Percentiles rank a stretch among this genome's conserved stretches.
Evolutionary conservation across 257 asterid species (phyloP).

Genomic region (Thymus mandschuricus): DNA sequence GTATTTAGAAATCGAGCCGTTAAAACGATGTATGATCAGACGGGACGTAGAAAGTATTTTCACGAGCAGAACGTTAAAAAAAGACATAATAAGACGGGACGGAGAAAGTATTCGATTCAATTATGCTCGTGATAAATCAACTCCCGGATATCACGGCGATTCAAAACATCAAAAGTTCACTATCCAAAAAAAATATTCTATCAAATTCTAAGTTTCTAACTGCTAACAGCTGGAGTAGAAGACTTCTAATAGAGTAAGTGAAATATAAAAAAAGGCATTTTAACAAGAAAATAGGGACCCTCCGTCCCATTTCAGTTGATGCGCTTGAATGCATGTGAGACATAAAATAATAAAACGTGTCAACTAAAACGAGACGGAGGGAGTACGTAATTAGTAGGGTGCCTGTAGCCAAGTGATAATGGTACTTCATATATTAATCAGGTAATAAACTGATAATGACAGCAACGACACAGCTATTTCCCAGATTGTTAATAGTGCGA

Average conservation of each 20-base stretch:
- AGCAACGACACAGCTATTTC: constrained; percentile 29
- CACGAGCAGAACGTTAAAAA: no score
- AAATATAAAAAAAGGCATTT: no score
- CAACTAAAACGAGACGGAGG: not conserved
- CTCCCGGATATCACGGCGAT: constrained; percentile 28
- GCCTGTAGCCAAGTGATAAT: not conserved
- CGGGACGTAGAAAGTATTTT: no score
- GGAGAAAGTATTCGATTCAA: not conserved
- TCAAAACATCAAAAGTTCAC: not conserved
- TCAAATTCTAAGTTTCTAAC: not conserved
- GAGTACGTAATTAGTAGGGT: not conserved
- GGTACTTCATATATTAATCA: constrained; percentile 14
- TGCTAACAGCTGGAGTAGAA: constrained; percentile 16
- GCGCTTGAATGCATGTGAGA: no score
- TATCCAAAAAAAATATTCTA: no score
- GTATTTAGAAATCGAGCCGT: not conserved
- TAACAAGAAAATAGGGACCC: no score
- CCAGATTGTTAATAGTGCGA: not conserved
- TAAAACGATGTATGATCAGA: no score
- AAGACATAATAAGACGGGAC: no score
- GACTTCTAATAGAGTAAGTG: not conserved
- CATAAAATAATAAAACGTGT: no score
- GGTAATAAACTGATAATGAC: constrained; percentile 20
- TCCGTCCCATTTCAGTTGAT: no score
- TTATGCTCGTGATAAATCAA: not conserved